Evolutionary conservation across 495 filamentous ascomycete genomes (phyloP).

Genomic region (Cladorrhinum samala): DNA sequence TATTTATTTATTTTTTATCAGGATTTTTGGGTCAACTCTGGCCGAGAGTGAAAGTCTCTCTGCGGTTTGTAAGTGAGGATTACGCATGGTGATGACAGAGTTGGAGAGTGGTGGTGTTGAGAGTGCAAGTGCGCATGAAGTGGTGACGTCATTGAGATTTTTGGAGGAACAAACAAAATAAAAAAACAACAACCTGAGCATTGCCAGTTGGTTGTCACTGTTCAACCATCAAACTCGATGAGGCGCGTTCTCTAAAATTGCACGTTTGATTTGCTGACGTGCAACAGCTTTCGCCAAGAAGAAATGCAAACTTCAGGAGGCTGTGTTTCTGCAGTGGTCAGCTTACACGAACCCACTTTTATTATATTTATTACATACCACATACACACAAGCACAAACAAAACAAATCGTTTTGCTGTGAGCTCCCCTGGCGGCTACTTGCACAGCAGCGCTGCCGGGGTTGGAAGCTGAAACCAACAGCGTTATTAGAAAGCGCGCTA

Average conservation of each 20-base stretch:
- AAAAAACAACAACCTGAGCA: not conserved
- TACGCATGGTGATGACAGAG: not conserved
- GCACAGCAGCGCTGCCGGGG: too few relatives aligned
- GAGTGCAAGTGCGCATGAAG: not conserved
- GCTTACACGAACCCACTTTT: not conserved
- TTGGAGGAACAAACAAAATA: not conserved
- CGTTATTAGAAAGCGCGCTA: not conserved
- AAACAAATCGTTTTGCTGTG: too few relatives aligned
- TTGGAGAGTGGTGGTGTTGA: not conserved
- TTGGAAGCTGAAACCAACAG: not conserved
- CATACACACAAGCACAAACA: too few relatives aligned
- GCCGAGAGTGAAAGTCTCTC: not conserved
- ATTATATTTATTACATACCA: too few relatives aligned
- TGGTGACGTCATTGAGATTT: conserved; percentile 11
- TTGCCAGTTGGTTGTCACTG: too few relatives aligned
- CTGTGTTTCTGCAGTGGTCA: not conserved
- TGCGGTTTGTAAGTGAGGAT: not conserved
- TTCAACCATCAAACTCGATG: too few relatives aligned
- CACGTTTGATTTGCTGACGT: not conserved
- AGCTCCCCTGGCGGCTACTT: too few relatives aligned
- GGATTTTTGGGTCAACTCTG: too few relatives aligned
- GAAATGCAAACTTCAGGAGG: not conserved
- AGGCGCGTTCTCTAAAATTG: too few relatives aligned
- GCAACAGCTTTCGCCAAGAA: not conserved
- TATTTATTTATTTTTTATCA: too few relatives aligned